Conservation (phyloP, 228 moss, liverwort and hornwort genomes). For the Sphagnum magellanicum region DNA sequence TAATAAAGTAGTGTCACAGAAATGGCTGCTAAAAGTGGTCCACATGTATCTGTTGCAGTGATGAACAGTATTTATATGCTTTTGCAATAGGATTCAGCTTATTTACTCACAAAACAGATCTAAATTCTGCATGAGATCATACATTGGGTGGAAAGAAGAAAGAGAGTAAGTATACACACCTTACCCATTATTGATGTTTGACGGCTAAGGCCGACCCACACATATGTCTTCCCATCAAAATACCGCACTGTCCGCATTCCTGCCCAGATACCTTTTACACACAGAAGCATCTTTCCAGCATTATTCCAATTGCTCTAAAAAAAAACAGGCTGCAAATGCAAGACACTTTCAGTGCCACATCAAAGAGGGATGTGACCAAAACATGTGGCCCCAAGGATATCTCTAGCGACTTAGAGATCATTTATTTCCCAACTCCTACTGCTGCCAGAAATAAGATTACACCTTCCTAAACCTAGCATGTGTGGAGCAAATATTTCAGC, state of each 20-base stretch:
- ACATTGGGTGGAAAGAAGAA: neutral
- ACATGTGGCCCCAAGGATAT: neutral
- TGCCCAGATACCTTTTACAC: slow-evolving; percentile 79
- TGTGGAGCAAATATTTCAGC: no score
- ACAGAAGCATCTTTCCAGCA: neutral
- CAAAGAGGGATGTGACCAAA: neutral
- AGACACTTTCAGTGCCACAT: neutral
- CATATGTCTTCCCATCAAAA: slow-evolving; percentile 91
- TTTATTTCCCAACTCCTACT: no score
- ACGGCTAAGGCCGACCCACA: slow-evolving; percentile 90
- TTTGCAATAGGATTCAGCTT: no score
- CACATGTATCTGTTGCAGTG: no score
- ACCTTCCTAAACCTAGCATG: no score
- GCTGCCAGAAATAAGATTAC: no score
- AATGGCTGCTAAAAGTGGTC: no score
- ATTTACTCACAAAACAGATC: no score
- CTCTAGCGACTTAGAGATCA: no score
- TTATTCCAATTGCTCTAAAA: neutral
- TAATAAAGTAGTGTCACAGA: no score
- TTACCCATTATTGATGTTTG: slow-evolving; percentile 85
- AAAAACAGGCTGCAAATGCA: neutral
- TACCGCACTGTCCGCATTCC: slow-evolving; percentile 86
- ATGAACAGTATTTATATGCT: no score
- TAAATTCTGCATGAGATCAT: no score
- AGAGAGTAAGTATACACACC: slow-evolving; percentile 35